Evolutionary conservation across 2,329 filamentous ascomycete species (phyloP).

Genomic region (Pleomassaria siparia): DNA sequence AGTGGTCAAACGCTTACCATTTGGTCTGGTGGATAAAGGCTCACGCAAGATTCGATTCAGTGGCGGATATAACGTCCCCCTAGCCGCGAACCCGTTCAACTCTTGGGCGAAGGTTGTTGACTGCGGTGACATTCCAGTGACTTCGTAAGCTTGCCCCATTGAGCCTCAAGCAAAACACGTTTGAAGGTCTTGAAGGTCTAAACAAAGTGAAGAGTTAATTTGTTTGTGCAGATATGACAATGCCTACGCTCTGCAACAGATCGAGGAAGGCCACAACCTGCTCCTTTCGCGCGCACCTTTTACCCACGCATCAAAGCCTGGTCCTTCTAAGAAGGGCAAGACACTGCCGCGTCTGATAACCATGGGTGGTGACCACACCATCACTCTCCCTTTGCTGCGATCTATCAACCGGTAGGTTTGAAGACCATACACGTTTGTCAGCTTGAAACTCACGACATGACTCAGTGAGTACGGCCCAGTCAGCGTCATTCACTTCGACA

Average conservation of each 20-base stretch:
- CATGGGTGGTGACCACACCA: slow-evolving; percentile 65
- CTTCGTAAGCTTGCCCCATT: slow-evolving; percentile 60
- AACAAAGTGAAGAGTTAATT: background rate
- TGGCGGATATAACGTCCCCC: slow-evolving; percentile 83
- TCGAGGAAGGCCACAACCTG: slow-evolving; percentile 79
- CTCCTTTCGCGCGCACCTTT: slow-evolving; percentile 71
- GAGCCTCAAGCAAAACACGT: background rate
- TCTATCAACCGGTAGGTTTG: slow-evolving; percentile 54
- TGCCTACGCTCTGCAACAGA: slow-evolving; percentile 76
- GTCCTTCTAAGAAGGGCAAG: slow-evolving; percentile 70
- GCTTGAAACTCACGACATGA: background rate
- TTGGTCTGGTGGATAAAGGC: slow-evolving; percentile 41
- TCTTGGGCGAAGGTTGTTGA: slow-evolving; percentile 79
- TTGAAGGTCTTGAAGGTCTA: background rate
- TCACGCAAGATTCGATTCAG: slow-evolving; percentile 60
- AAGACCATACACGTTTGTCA: background rate
- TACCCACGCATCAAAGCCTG: slow-evolving; percentile 67
- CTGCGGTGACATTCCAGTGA: slow-evolving; percentile 83
- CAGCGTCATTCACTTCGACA: slow-evolving; percentile 65
- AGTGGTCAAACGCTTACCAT: slow-evolving; percentile 44
- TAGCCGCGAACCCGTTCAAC: slow-evolving; percentile 78
- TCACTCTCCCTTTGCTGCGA: slow-evolving; percentile 57
- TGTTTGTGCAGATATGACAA: slow-evolving; percentile 69
- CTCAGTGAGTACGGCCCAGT: slow-evolving; percentile 65
- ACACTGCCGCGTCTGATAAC: slow-evolving; percentile 82